These are phyloP conservation scores for Gossypium davidsonii DNA, from an alignment of 441 rosid species.

Conservation along the genomic window DNA sequence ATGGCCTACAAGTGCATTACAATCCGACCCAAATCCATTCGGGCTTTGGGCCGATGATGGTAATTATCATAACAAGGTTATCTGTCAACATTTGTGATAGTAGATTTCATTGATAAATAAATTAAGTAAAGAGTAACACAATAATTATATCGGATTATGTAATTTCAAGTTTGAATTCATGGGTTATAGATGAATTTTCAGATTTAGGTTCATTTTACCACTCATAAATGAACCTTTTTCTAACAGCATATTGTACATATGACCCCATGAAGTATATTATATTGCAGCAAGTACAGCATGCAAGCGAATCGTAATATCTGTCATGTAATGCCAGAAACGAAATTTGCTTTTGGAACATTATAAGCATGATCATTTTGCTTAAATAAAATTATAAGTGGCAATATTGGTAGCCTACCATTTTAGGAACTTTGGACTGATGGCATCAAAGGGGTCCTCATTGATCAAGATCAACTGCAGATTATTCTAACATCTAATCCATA, in stretches of 20 bases:
- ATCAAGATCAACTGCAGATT: constrained; percentile 23
- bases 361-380: constrained; percentile 11
- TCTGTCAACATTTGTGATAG: neutral
- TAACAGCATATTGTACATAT: neutral
- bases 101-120: neutral
- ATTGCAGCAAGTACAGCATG: neutral
- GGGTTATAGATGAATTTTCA: neutral
- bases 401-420: constrained; percentile 3
- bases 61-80: neutral
- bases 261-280: neutral
- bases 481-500: constrained; percentile 17
- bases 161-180: too few species aligned
- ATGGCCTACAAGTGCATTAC: too few species aligned
- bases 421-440: constrained; percentile 12
- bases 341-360: constrained; percentile 4
- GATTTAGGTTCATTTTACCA: neutral
- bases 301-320: neutral
- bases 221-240: neutral
- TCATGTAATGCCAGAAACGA: constrained; percentile 11
- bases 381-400: constrained; percentile 1
- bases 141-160: too few species aligned
- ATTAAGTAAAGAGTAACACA: too few species aligned
- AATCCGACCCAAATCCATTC: too few species aligned
- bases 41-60: neutral
- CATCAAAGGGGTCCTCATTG: constrained; percentile 15